Conservation (phyloP, 306 rosid species). For the Lathyrus tuberosus region DNA sequence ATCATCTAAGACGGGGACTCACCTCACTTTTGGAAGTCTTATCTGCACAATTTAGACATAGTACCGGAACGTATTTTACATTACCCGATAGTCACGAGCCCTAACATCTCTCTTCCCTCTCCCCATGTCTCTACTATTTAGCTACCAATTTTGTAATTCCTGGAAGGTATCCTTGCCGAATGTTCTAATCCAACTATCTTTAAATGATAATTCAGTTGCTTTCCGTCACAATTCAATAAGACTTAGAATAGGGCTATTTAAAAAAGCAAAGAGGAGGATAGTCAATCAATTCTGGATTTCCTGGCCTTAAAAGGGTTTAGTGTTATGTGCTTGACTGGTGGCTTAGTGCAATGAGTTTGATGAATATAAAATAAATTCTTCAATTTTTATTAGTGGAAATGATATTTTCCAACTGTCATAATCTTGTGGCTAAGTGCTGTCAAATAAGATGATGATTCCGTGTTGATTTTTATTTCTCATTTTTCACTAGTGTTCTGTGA, state of each 20-base stretch:
- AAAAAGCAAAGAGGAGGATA: constrained; percentile 14
- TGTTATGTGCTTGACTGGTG: not conserved
- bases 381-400: constrained; percentile 10
- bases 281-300: not conserved
- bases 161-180: not conserved
- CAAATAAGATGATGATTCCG: constrained; percentile 12
- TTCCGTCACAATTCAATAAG: constrained; percentile 9
- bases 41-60: not conserved
- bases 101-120: not conserved
- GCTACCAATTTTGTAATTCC: not conserved
- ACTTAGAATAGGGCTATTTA: constrained; percentile 1
- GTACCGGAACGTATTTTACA: not conserved
- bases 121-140: not conserved
- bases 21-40: not conserved
- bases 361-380: not conserved
- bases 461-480: constrained; percentile 2
- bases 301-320: constrained; percentile 13
- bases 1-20: not conserved
- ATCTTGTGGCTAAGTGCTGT: constrained; percentile 18
- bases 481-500: not conserved
- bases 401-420: not conserved
- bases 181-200: not conserved
- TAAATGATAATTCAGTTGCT: not conserved
- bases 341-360: constrained; percentile 20
- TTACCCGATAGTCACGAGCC: not conserved